Conservation (phyloP, 257 asterid species). For the Lavandula angustifolia region DNA sequence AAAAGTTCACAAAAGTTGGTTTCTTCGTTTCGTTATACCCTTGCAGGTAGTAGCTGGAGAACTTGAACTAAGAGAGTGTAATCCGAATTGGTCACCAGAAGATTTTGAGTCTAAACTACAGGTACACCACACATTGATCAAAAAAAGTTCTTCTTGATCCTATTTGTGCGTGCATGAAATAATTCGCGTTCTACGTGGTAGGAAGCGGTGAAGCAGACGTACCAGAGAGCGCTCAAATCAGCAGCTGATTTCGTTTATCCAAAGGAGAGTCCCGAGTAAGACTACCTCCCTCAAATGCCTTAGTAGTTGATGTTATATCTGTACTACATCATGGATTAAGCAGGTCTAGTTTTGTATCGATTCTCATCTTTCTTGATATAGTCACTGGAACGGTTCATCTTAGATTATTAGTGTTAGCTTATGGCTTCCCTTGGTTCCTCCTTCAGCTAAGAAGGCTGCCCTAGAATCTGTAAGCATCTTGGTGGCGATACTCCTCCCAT, state of each 20-base stretch:
- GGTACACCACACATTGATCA: slow-evolving; percentile 3
- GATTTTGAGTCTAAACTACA: slow-evolving; percentile 84
- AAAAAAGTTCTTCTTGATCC: too few relatives aligned
- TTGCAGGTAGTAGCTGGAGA: slow-evolving; percentile 96
- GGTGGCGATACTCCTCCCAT: too few relatives aligned
- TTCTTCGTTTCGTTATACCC: too few relatives aligned
- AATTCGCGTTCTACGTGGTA: slow-evolving; percentile 37
- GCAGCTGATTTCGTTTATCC: slow-evolving; percentile 88
- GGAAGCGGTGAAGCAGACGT: slow-evolving; percentile 96
- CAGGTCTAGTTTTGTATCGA: not conserved
- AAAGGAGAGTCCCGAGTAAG: slow-evolving; percentile 98
- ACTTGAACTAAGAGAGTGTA: slow-evolving; percentile 91
- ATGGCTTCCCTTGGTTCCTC: too few relatives aligned
- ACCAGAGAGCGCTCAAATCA: slow-evolving; percentile 80
- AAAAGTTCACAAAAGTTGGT: too few relatives aligned
- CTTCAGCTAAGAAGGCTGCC: too few relatives aligned
- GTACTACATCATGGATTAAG: not conserved
- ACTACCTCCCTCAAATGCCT: slow-evolving; percentile 16
- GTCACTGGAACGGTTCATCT: not conserved
- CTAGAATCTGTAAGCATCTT: too few relatives aligned
- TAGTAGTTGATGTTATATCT: not conserved
- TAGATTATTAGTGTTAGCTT: too few relatives aligned
- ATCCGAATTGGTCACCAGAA: slow-evolving; percentile 90
- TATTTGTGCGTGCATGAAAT: not conserved
- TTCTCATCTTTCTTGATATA: not conserved